Percentiles rank a stretch among this genome's conserved stretches.
These are phyloP conservation scores for Elaeis oleifera DNA, from an alignment of 202 grass and related monocot species.

Conservation along the genomic window DNA sequence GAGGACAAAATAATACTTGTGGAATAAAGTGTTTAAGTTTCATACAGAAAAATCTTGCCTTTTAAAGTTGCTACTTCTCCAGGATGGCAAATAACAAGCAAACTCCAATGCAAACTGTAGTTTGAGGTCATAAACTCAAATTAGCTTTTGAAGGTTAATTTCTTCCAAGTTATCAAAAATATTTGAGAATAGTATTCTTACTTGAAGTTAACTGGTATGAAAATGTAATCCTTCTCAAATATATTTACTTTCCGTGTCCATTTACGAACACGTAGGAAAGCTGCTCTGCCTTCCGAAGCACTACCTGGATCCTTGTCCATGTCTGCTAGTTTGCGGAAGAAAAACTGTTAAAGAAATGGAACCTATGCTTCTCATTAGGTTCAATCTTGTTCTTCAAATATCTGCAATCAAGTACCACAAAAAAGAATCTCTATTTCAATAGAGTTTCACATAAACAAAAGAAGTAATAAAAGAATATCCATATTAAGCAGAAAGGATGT, in stretches of 20 bases:
- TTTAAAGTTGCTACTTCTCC: conserved; percentile 46
- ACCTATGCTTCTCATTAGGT: conserved; percentile 38
- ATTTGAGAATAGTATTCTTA: conserved; percentile 27
- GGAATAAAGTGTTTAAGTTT: conserved; percentile 10
- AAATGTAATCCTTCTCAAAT: conserved; percentile 96
- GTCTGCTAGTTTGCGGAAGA: conserved; percentile 97
- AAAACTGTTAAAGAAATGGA: conserved; percentile 99
- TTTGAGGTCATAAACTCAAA: conserved; percentile 4
- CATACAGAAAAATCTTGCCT: conserved; percentile 39
- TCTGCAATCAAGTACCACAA: conserved; percentile 45
- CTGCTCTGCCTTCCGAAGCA: conserved; percentile 70
- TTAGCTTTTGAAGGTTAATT: no score
- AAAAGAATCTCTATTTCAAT: no score
- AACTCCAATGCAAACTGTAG: conserved; percentile 93
- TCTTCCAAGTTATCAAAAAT: no score
- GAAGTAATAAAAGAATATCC: no score
- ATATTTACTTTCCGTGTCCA: conserved; percentile 96
- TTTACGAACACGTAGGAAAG: conserved; percentile 90
- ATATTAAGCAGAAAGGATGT: no score
- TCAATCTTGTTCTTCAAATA: conserved; percentile 73
- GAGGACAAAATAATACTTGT: conserved; percentile 7
- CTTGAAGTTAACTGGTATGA: conserved; percentile 99
- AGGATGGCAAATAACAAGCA: conserved; percentile 95
- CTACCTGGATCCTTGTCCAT: conserved; percentile 88
- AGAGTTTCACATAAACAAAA: no score